Conservation (phyloP, 345 rosid species). For the Mallotus nudiflorus region DNA sequence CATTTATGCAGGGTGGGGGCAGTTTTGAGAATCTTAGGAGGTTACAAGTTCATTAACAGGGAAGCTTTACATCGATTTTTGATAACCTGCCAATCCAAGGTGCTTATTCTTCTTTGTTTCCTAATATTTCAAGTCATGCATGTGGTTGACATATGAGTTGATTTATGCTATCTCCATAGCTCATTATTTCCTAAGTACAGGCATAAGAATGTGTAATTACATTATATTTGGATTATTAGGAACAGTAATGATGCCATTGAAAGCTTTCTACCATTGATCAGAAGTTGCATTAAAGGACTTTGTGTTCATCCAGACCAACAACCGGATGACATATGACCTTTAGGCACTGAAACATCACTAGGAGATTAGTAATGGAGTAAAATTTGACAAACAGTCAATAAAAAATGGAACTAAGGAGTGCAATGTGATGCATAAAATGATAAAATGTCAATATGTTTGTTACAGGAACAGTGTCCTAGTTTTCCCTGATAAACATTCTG, state of each 20-base stretch:
- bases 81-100: slow-evolving; percentile 83
- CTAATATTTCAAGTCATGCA: background rate
- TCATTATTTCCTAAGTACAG: background rate
- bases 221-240: background rate
- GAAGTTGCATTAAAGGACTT: background rate
- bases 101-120: slow-evolving; percentile 33
- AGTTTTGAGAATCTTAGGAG: slow-evolving; percentile 69
- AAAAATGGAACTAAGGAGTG: background rate
- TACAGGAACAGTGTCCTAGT: background rate
- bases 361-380: background rate
- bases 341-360: background rate
- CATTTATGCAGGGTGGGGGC: slow-evolving; percentile 67
- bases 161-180: background rate
- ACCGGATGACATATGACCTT: background rate
- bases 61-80: slow-evolving; percentile 59
- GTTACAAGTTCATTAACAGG: slow-evolving; percentile 51
- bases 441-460: background rate
- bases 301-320: background rate
- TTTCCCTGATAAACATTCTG: background rate
- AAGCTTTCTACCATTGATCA: background rate
- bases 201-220: background rate
- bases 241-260: background rate
- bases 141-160: background rate
- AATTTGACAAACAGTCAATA: background rate
- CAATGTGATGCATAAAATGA: background rate